Base-by-base conservation (phyloP, 805 yeast genomes). In the Kuraishia cidri region DNA sequence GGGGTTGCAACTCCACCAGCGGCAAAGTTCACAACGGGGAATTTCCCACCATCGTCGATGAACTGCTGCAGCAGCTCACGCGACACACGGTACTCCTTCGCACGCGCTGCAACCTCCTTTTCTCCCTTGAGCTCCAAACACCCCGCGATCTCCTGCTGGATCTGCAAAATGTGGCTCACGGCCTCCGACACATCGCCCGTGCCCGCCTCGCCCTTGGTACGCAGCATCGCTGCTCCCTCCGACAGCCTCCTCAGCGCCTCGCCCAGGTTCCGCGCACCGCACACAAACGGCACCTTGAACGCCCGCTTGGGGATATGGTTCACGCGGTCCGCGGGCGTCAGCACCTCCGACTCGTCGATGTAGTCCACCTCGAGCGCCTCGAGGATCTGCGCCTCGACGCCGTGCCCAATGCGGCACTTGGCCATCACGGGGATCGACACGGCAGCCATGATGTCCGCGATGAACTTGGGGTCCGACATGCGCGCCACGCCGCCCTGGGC, bases 1-100 rank as follows among this genome's bases (percentile, higher is more conserved):
- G 94, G 94, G 9, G 94, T 79, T 7, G 94, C 92, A 32, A 82
- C 79, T 37, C 94, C 94, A 27, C 94, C 94, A 19, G 92, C 92
- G 26, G 92, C 90, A 50, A 82, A 82, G 60, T 80, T 82, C 35
- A 83, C 92, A 28, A 82, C 94, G 1, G 88, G 88, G 39, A 82
- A 65, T 46, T 74, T 72, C 21, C 84, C 84, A 7, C 59, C 54
- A 40, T 62, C 60, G 28, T 64, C 65, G 32, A 74, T 61, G 40
- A 69, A 57, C 30, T 65, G 57, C 41, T 66, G 54, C 36, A 83
- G 57, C 30, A 73, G 53, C n/a, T 63, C 66, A 18, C 61, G 61
- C 15, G 82, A 75, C 14, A 81, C 84, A 39, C 85, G 66, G 37
- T 71, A 55, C 37, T 69, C 71, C 35, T 58, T 54, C 17, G 92